Percentiles rank a stretch among this genome's conserved stretches.
Evolutionary conservation across 1,284 basidiomycete species (phyloP).

Genomic region (Limonomyces culmigenus): DNA sequence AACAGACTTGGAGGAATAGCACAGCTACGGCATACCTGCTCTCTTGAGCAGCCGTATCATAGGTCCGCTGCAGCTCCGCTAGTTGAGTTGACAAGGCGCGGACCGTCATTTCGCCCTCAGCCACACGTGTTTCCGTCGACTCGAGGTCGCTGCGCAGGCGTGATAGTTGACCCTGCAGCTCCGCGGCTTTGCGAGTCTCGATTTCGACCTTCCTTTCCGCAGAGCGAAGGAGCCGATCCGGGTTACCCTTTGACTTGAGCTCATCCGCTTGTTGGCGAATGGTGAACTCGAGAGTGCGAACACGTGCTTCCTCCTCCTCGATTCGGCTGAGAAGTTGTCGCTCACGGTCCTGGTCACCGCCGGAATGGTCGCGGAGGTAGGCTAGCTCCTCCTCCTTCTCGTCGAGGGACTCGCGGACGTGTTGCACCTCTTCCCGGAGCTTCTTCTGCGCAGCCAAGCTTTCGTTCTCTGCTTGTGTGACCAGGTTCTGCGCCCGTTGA

Average conservation of each 20-base stretch:
- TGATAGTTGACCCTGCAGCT: constrained; percentile 18
- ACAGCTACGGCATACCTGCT: background rate
- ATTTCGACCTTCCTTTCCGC: constrained; percentile 24
- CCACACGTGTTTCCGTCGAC: background rate
- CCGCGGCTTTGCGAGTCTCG: constrained; percentile 21
- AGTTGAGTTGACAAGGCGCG: no score
- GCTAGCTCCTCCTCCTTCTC: constrained; percentile 41
- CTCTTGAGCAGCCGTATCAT: background rate
- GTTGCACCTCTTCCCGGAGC: constrained; percentile 21
- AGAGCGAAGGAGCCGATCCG: constrained; percentile 16
- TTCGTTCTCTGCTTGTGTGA: constrained; percentile 40
- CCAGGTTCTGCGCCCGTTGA: constrained; percentile 25
- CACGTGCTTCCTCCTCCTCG: constrained; percentile 49
- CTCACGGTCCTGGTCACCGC: constrained; percentile 23
- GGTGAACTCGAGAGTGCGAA: constrained; percentile 29
- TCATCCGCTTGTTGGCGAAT: constrained; percentile 19
- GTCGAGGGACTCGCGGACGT: constrained; percentile 25
- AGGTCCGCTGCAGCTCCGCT: no score
- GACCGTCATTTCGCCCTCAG: no score
- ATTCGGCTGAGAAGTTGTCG: constrained; percentile 38
- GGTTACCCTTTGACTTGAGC: constrained; percentile 7
- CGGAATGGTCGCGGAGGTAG: constrained; percentile 18
- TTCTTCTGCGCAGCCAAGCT: constrained; percentile 33
- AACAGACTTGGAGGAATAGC: background rate
- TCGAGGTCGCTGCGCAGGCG: constrained; percentile 17